These are phyloP conservation scores for Brassica napus DNA, from an alignment of 345 rosid species.

Conservation along the genomic window Da-Ae NC_063435.1:12677001-12677500, in stretches of 20 bases:
- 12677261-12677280: conserved; percentile 32
- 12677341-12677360: conserved; percentile 29
- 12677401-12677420: conserved; percentile 16
- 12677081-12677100: conserved; percentile 12
- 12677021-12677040: not conserved
- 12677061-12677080: not conserved
- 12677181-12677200: not conserved
- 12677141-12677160: conserved; percentile 8
- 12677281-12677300: conserved; percentile 35
- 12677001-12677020: not conserved
- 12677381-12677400: conserved; percentile 21
- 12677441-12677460: not conserved
- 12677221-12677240: conserved; percentile 12
- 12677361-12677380: not conserved
- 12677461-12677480: not conserved
- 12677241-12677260: conserved; percentile 25
- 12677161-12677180: not conserved
- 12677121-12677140: conserved; percentile 19
- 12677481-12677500: conserved; percentile 14
- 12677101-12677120: conserved; percentile 34
- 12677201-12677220: not conserved
- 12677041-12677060: not conserved
- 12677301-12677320: conserved; percentile 27
- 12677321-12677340: conserved; percentile 31
- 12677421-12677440: not conserved